These are phyloP conservation scores for Phaeosphaeria sp. DNA, from an alignment of 2,329 filamentous ascomycete species.

Conservation along the genomic window DNA sequence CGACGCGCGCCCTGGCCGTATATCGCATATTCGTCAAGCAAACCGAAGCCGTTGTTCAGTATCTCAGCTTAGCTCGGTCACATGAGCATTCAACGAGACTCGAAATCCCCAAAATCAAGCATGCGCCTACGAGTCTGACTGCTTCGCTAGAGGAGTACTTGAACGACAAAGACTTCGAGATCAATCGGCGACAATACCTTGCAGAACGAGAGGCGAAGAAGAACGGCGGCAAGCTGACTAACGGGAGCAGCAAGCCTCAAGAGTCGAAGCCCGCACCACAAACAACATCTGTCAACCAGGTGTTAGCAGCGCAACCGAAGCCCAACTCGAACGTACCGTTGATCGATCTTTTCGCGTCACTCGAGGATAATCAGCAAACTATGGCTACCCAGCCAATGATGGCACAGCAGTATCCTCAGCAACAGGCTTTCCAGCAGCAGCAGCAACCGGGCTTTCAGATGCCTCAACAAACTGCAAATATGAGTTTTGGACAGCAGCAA, in stretches of 20 bases:
- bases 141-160: slow-evolving; percentile 93
- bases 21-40: slow-evolving; percentile 92
- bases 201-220: slow-evolving; percentile 81
- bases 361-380: slow-evolving; percentile 45
- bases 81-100: slow-evolving; percentile 92
- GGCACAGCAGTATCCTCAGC: slow-evolving; percentile 43
- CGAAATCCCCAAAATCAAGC: slow-evolving; percentile 95
- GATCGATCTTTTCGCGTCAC: slow-evolving; percentile 43
- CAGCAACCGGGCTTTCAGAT: slow-evolving; percentile 35
- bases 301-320: slow-evolving; percentile 26
- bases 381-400: slow-evolving; percentile 43
- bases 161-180: slow-evolving; percentile 92
- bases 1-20: slow-evolving; percentile 87
- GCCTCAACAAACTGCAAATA: slow-evolving; percentile 51
- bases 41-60: slow-evolving; percentile 91
- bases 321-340: slow-evolving; percentile 32
- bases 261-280: slow-evolving; percentile 40
- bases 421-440: slow-evolving; percentile 36
- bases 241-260: slow-evolving; percentile 45
- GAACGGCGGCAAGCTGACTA: slow-evolving; percentile 51
- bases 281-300: slow-evolving; percentile 31
- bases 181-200: slow-evolving; percentile 89
- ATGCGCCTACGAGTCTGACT: slow-evolving; percentile 90
- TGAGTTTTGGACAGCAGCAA: slow-evolving; percentile 39
- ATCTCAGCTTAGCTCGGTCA: slow-evolving; percentile 83